Conservation (phyloP, 2,329 filamentous ascomycete genomes). For the Monosporascus sp. region DNA sequence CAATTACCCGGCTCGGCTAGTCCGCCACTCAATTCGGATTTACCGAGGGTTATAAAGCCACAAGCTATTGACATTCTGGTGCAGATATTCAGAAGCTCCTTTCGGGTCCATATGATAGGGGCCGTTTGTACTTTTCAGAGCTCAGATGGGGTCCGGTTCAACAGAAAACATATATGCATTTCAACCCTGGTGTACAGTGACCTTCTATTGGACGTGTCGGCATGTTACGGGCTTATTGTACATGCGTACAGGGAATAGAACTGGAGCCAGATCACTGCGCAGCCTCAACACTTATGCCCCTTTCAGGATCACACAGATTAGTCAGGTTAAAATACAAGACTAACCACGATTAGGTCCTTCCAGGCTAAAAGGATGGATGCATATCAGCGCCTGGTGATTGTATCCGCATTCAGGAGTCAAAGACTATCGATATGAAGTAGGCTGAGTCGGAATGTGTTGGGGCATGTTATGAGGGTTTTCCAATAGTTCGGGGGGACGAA, state of each 20-base stretch:
- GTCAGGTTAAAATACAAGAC: constrained; percentile 28
- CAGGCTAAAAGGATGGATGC: constrained; percentile 35
- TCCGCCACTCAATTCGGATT: no score
- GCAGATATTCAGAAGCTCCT: no score
- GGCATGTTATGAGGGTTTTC: background rate
- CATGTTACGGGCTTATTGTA: no score
- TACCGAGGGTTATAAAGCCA: no score
- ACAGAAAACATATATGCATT: background rate
- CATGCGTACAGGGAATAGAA: background rate
- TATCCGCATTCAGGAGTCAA: background rate
- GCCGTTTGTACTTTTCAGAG: no score
- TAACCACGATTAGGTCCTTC: constrained; percentile 33
- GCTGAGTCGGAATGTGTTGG: background rate
- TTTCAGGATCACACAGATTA: constrained; percentile 26
- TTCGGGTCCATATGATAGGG: no score
- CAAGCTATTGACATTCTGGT: no score
- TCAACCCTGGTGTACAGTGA: background rate
- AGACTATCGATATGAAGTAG: background rate
- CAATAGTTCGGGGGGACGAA: background rate
- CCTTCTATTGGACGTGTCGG: background rate
- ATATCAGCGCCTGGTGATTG: constrained; percentile 6
- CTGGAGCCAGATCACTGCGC: background rate
- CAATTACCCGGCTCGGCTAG: no score
- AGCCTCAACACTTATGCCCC: constrained; percentile 5
- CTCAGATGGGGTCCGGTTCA: background rate